Conservation (phyloP, 768 basidiomycete species). For the Coprinopsis marcescibilis region DNA sequence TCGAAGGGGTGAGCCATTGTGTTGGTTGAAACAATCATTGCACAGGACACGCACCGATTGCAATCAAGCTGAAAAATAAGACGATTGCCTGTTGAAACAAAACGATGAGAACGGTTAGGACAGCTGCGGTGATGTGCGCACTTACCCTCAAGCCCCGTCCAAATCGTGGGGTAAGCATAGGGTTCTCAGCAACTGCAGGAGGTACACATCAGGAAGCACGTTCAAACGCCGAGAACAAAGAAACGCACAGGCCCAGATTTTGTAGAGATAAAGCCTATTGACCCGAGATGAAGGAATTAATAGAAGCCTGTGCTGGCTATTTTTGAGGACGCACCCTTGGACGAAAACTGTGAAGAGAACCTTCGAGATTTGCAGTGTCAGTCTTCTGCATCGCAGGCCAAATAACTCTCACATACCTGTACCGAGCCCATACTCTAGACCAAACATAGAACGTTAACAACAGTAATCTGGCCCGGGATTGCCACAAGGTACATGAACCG, state of each 20-base stretch:
- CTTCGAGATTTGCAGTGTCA: conserved; percentile 10
- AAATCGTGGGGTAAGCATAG: conserved; percentile 3
- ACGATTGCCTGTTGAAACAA: conserved; percentile 2
- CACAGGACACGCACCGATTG: conserved; percentile 1
- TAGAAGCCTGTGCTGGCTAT: not conserved
- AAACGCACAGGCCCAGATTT: conserved; percentile 26
- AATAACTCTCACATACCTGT: conserved; percentile 16
- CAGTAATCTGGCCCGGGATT: not conserved
- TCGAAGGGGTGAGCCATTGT: not conserved
- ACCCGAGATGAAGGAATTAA: not conserved
- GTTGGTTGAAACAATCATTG: not conserved
- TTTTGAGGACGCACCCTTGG: conserved; percentile 20
- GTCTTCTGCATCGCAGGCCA: not conserved
- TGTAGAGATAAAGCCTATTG: conserved; percentile 24
- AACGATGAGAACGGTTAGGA: too few species aligned
- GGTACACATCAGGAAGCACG: not conserved
- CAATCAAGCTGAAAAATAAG: conserved; percentile 1
- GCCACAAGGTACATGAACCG: not conserved
- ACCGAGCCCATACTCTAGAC: conserved; percentile 17
- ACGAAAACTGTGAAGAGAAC: conserved; percentile 24
- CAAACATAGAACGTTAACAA: not conserved
- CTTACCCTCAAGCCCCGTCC: conserved; percentile 4
- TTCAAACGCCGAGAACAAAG: not conserved
- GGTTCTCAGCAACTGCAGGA: conserved; percentile 2
- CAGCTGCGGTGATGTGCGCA: not conserved